Evolutionary conservation across 768 basidiomycete genomes (phyloP).

Genomic region (Floccularia luteovirens): DNA sequence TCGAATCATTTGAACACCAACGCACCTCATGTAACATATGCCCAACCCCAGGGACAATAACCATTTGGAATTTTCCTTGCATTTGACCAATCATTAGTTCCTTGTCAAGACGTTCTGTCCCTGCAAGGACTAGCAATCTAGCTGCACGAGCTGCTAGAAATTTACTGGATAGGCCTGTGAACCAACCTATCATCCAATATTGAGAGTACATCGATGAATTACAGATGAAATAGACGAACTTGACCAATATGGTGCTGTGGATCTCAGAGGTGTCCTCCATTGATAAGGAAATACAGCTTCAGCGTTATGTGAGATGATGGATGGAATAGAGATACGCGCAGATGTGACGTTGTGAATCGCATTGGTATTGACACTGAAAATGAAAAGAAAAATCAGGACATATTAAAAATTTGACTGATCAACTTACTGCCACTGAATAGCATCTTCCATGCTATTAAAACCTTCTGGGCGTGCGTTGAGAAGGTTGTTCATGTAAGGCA

Average conservation of each 20-base stretch:
- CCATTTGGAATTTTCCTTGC: conserved; percentile 95
- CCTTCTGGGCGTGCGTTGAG: conserved; percentile 81
- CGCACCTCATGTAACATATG: conserved; percentile 92
- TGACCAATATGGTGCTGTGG: conserved; percentile 86
- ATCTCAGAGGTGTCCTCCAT: conserved; percentile 82
- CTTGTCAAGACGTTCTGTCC: conserved; percentile 87
- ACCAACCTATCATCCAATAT: conserved; percentile 65
- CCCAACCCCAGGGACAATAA: conserved; percentile 79
- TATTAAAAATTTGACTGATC: background rate
- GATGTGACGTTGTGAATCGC: conserved; percentile 78
- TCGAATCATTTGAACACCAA: no score
- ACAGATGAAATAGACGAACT: conserved; percentile 37
- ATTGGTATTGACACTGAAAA: conserved; percentile 62
- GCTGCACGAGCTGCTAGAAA: conserved; percentile 79
- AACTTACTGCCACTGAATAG: conserved; percentile 93
- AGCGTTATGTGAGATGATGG: conserved; percentile 52
- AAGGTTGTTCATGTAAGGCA: conserved; percentile 87
- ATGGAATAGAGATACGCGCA: conserved; percentile 85
- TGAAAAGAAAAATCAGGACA: background rate
- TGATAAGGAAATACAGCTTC: conserved; percentile 34
- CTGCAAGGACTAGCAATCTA: conserved; percentile 84
- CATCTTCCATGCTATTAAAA: conserved; percentile 78
- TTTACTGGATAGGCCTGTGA: conserved; percentile 66
- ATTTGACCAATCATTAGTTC: conserved; percentile 96
- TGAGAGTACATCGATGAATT: background rate